Percentiles rank a stretch among this genome's conserved stretches.
phyloP scores from a whole-genome alignment of 148 eudicot genomes.

The Suaeda aralocaspica region DNA sequence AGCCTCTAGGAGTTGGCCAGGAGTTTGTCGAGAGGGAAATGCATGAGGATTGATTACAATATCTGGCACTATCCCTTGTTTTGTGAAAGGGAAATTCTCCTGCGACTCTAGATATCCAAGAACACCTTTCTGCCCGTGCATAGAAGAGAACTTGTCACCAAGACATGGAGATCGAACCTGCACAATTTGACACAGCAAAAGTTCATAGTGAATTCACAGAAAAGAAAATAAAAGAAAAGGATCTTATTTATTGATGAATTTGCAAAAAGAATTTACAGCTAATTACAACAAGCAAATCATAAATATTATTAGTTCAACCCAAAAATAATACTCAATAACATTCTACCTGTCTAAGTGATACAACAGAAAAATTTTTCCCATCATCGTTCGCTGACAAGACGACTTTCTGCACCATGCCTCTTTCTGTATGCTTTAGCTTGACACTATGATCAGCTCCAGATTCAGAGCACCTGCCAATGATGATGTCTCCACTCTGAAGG shows the following conservation, averaged over 20 bases:
- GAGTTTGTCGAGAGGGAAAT: slow-evolving; percentile 93
- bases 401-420: slow-evolving; percentile 93
- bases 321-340: not conserved
- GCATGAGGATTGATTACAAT: slow-evolving; percentile 97
- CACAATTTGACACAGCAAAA: not conserved
- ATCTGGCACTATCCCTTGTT: slow-evolving; percentile 94
- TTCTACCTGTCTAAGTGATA: slow-evolving; percentile 86
- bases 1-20: slow-evolving; percentile 91
- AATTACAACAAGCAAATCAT: not conserved
- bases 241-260: not conserved
- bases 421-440: slow-evolving; percentile 87
- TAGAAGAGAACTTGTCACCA: slow-evolving; percentile 93
- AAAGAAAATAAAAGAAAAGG: too few species aligned
- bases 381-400: slow-evolving; percentile 88
- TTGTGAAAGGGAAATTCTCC: slow-evolving; percentile 87
- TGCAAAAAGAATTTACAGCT: not conserved
- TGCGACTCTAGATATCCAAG: slow-evolving; percentile 81
- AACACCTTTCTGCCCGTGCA: slow-evolving; percentile 99
- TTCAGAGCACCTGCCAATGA: slow-evolving; percentile 71
- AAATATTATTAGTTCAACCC: not conserved
- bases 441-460: slow-evolving; percentile 84
- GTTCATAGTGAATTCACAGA: not conserved
- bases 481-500: slow-evolving; percentile 77
- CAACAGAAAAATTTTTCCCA: slow-evolving; percentile 88
- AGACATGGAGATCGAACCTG: slow-evolving; percentile 92